Evolutionary conservation across 2,329 filamentous ascomycete species (phyloP), one percentile per base, ranked within the genome.

Genomic region (Paracamarosporium sp.): DNA sequence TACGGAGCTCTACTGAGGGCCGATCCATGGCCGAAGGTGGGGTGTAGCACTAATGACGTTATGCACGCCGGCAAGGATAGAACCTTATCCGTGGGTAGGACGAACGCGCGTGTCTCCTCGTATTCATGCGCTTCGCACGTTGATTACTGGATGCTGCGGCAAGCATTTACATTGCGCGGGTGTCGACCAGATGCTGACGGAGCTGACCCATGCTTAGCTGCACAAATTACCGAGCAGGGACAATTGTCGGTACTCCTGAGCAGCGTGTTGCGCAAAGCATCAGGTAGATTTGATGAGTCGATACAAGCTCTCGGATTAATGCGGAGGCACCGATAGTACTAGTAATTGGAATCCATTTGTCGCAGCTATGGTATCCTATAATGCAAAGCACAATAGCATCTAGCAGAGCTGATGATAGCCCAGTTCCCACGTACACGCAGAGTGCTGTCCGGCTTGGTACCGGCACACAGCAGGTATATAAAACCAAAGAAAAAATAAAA

Each of bases 351-450:
- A 40, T 20, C 22, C 36, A 11, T 11, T 31, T 31, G 4, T 9
- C n/a, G 3, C 30, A 31, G 9, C 36, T 22, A 40, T 40, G 36
- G 31, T 40, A 40, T 40, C 36, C 36, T 40, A 40, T 17, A 40
- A 20, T 11, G 36, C 36, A 45, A 17, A 28, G n/a, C 4, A 30
- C 25, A 45, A 28, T 24, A 22, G 4, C 36, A 40, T 9, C 6
- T 17, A 44, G 40, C 24, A 35, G 43, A 43, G 25, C 22, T 17
- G 31, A 13, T 13, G 22, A 52, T 17, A 36, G 2, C 30, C 31
- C 50, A 46, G 13, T 38, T 15, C 15, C 30, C 48, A 28, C 53
- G 30, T 63, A 45, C 58, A 59, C 58, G 56, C 27, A 47, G 51
- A n/a, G 31, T 40, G 50, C 56, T 53, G 60, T 33, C 56, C 45